Evolutionary conservation across 1,284 basidiomycete species (phyloP).

Genomic region (Exobasidium rhododendri): DNA sequence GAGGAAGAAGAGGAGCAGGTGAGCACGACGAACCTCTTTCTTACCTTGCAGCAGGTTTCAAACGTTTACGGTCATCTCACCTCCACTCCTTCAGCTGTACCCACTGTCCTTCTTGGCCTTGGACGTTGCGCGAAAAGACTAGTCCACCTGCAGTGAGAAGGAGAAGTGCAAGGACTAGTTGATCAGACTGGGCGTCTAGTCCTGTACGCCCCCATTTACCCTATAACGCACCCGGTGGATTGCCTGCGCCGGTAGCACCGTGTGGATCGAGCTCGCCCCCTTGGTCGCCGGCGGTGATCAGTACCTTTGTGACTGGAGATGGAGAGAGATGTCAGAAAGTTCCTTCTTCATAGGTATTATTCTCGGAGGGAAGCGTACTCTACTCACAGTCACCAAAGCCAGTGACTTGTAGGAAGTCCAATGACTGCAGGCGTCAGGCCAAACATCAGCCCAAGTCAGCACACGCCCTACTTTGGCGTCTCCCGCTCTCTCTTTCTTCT

Average conservation of each 20-base stretch:
- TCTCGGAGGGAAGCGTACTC: too few species aligned
- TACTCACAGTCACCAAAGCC: conserved; percentile 62
- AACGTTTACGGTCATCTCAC: too few species aligned
- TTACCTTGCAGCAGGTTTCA: too few species aligned
- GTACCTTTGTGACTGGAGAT: conserved; percentile 50
- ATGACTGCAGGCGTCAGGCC: too few species aligned
- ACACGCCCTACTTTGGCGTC: too few species aligned
- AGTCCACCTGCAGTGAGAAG: conserved; percentile 24
- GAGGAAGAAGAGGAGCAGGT: too few species aligned
- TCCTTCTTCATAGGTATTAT: conserved; percentile 54
- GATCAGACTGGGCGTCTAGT: too few species aligned
- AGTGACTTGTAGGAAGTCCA: conserved; percentile 68
- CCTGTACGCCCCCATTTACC: too few species aligned
- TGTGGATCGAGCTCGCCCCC: conserved; percentile 43
- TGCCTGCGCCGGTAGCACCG: conserved; percentile 34
- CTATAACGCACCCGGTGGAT: conserved; percentile 30
- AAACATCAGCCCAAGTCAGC: too few species aligned
- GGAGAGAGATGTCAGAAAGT: too few species aligned
- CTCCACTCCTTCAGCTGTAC: conserved; percentile 34
- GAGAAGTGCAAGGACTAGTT: too few species aligned
- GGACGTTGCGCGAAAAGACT: conserved; percentile 28
- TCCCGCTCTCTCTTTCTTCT: background rate
- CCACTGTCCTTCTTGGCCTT: conserved; percentile 26
- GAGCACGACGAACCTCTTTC: too few species aligned
- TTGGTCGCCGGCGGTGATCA: conserved; percentile 43